Percentiles rank a stretch among this genome's conserved stretches.
Conservation (phyloP, 371 early-diverging fungal species). For the Zychaea mexicana region DNA sequence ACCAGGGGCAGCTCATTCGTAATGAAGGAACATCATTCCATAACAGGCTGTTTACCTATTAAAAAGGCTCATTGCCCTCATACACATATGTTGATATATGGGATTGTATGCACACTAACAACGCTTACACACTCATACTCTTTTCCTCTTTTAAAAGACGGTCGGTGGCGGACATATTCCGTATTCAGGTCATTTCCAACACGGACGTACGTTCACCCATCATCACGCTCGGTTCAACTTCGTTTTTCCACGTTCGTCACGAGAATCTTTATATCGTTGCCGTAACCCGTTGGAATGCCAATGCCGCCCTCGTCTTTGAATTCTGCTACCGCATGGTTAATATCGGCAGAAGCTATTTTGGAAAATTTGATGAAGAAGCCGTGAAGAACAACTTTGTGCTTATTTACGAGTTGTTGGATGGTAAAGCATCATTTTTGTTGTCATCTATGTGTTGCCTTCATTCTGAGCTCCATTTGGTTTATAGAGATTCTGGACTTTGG, state of each 20-base stretch:
- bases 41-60: too few relatives aligned
- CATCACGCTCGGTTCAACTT: slow-evolving; percentile 84
- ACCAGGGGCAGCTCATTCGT: too few relatives aligned
- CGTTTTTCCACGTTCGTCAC: slow-evolving; percentile 89
- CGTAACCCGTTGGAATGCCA: slow-evolving; percentile 83
- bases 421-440: slow-evolving; percentile 36
- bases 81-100: neutral
- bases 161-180: slow-evolving; percentile 93
- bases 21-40: too few relatives aligned
- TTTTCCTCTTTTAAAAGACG: slow-evolving; percentile 61
- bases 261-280: slow-evolving; percentile 90
- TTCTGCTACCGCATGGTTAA: slow-evolving; percentile 80
- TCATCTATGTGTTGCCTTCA: neutral
- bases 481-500: slow-evolving; percentile 92
- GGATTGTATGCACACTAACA: neutral
- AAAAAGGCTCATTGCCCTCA: too few relatives aligned
- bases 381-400: slow-evolving; percentile 91
- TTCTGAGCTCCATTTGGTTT: neutral
- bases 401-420: slow-evolving; percentile 91
- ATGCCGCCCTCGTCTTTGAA: slow-evolving; percentile 84
- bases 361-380: slow-evolving; percentile 86
- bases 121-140: neutral
- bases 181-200: slow-evolving; percentile 95
- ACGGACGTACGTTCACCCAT: slow-evolving; percentile 91
- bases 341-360: slow-evolving; percentile 84